These are phyloP conservation scores for Pseudozyma pruni DNA, from an alignment of 1,284 basidiomycete genomes.

Conservation along the genomic window DNA sequence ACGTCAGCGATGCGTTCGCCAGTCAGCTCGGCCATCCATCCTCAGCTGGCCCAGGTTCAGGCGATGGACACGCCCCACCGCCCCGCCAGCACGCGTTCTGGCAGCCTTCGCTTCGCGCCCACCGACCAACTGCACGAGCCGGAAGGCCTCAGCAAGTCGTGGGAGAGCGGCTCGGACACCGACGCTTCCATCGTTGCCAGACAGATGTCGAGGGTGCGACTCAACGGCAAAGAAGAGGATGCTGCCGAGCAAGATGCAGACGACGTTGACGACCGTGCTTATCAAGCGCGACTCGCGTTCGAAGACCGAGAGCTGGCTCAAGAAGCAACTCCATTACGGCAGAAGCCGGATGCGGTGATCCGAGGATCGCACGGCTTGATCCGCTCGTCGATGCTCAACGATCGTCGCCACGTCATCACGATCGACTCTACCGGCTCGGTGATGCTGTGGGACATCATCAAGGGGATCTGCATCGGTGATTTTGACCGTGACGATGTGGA, in stretches of 20 bases:
- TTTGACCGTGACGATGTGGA: slow-evolving; percentile 78
- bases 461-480: slow-evolving; percentile 79
- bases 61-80: slow-evolving; percentile 32
- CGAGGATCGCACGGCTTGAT: slow-evolving; percentile 84
- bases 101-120: slow-evolving; percentile 53
- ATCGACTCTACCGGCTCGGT: slow-evolving; percentile 86
- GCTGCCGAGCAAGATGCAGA: slow-evolving; percentile 13
- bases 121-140: slow-evolving; percentile 33
- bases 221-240: background rate
- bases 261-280: slow-evolving; percentile 27
- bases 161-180: slow-evolving; percentile 30
- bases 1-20: slow-evolving; percentile 26
- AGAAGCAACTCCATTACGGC: slow-evolving; percentile 78
- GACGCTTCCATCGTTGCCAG: slow-evolving; percentile 7
- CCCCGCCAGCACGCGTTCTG: slow-evolving; percentile 42
- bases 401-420: slow-evolving; percentile 88
- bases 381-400: slow-evolving; percentile 84
- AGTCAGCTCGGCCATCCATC: slow-evolving; percentile 23
- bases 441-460: slow-evolving; percentile 90
- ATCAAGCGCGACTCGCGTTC: slow-evolving; percentile 69
- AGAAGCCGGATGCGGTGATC: slow-evolving; percentile 78
- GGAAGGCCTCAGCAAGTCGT: slow-evolving; percentile 25
- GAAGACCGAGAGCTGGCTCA: slow-evolving; percentile 83
- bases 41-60: slow-evolving; percentile 29
- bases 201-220: slow-evolving; percentile 22